These are phyloP conservation scores for Naganishia albida DNA, from an alignment of 1,284 basidiomycete species.

Conservation along the genomic window DNA sequence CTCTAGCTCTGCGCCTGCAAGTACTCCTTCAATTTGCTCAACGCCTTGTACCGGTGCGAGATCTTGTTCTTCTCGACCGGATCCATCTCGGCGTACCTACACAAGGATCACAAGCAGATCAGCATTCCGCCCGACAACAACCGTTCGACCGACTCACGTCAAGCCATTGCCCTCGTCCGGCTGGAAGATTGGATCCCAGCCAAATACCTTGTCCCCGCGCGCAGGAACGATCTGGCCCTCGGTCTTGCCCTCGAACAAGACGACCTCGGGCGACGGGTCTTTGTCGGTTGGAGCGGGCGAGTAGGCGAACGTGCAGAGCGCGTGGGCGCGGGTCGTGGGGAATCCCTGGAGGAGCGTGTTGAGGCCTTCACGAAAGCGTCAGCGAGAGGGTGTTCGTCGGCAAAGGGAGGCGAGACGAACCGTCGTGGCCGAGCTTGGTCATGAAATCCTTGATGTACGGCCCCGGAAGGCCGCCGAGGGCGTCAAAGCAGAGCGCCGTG, in stretches of 20 bases:
- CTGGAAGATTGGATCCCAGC: slow-evolving; percentile 94
- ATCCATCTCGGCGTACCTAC: slow-evolving; percentile 92
- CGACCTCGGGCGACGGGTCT: slow-evolving; percentile 55
- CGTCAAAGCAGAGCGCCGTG: slow-evolving; percentile 88
- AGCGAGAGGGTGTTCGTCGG: not conserved
- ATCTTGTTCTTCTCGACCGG: slow-evolving; percentile 80
- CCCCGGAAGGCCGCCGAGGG: slow-evolving; percentile 85
- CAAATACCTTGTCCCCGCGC: slow-evolving; percentile 71
- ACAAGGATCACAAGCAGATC: slow-evolving; percentile 1
- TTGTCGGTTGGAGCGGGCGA: slow-evolving; percentile 72
- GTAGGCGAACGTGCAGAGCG: slow-evolving; percentile 95
- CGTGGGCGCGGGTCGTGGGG: slow-evolving; percentile 74
- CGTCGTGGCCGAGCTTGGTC: slow-evolving; percentile 73
- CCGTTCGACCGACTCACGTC: slow-evolving; percentile 37
- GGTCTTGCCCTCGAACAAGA: slow-evolving; percentile 90
- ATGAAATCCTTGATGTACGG: slow-evolving; percentile 97
- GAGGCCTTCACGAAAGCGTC: slow-evolving; percentile 61
- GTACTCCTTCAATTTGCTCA: slow-evolving; percentile 75
- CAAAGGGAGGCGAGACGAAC: slow-evolving; percentile 46
- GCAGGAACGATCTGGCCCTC: slow-evolving; percentile 84
- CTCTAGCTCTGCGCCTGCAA: slow-evolving; percentile 49
- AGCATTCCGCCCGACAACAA: not conserved
- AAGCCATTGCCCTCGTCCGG: slow-evolving; percentile 58
- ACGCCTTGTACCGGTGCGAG: slow-evolving; percentile 84
- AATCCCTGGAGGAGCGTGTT: slow-evolving; percentile 87